These are phyloP conservation scores for Elsinoe fawcettii DNA, from an alignment of 2,329 filamentous ascomycete genomes.

Conservation along the genomic window DNA sequence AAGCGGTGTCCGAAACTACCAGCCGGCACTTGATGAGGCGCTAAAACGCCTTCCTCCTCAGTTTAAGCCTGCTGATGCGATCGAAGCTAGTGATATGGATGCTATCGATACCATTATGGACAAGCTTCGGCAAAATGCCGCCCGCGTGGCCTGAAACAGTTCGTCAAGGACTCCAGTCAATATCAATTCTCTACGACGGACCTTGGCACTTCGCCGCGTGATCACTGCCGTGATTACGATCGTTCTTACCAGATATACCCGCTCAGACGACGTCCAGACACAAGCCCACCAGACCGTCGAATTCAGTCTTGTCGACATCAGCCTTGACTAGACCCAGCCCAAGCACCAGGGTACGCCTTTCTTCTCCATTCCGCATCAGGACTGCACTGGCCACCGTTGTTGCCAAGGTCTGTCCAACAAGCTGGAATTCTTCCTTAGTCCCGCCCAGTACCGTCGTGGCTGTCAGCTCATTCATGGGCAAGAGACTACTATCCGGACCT, in stretches of 20 bases:
- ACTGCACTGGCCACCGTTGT: slow-evolving; percentile 81
- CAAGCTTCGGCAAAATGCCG: slow-evolving; percentile 26
- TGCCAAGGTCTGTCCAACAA: slow-evolving; percentile 74
- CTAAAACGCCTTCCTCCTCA: slow-evolving; percentile 61
- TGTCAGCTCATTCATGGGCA: slow-evolving; percentile 75
- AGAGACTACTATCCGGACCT: slow-evolving; percentile 35
- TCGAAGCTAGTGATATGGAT: slow-evolving; percentile 86
- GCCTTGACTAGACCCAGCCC: slow-evolving; percentile 48
- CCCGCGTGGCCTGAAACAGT: not conserved
- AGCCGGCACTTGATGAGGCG: slow-evolving; percentile 59
- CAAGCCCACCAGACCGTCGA: slow-evolving; percentile 32
- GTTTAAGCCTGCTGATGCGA: slow-evolving; percentile 45
- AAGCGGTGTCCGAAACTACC: slow-evolving; percentile 79
- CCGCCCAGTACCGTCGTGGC: slow-evolving; percentile 82
- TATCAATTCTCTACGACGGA: not conserved
- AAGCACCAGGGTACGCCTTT: slow-evolving; percentile 52
- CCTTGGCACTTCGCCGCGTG: too few species aligned
- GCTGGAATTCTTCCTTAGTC: slow-evolving; percentile 69
- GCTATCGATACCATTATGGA: slow-evolving; percentile 54
- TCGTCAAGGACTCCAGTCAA: not conserved
- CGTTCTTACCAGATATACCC: not conserved
- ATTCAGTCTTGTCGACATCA: slow-evolving; percentile 33
- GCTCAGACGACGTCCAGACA: slow-evolving; percentile 18
- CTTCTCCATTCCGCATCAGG: slow-evolving; percentile 58
- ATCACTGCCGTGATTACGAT: too few species aligned